Conservation (phyloP, 1,139 yeast genomes). For the Pichia terricola region DNA sequence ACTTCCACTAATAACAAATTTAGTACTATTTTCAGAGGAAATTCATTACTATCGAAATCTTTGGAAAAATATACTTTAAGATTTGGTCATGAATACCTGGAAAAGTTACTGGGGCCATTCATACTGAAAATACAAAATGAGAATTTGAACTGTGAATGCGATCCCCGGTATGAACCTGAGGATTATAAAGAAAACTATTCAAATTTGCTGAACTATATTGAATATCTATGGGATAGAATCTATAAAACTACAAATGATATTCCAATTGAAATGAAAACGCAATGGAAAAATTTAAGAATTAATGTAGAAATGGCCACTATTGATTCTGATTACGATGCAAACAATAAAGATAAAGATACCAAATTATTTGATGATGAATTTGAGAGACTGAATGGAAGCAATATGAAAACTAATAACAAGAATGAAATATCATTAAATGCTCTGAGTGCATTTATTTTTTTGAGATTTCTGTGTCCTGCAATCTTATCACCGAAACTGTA, state of each 20-base stretch:
- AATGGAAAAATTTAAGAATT: constrained; percentile 47
- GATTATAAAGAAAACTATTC: constrained; percentile 37
- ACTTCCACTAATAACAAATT: not conserved
- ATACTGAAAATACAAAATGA: constrained; percentile 43
- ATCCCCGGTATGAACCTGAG: constrained; percentile 40
- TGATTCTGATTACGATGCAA: not conserved
- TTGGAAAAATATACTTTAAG: constrained; percentile 69
- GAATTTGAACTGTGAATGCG: constrained; percentile 60
- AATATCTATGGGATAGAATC: constrained; percentile 65
- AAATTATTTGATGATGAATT: not conserved
- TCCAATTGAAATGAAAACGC: constrained; percentile 59
- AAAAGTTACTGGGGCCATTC: constrained; percentile 61
- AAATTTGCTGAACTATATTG: constrained; percentile 46
- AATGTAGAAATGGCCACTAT: constrained; percentile 43
- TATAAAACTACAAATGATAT: constrained; percentile 62
- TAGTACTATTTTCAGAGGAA: constrained; percentile 78
- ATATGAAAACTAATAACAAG: constrained; percentile 38
- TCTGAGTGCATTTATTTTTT: constrained; percentile 71
- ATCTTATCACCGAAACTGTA: constrained; percentile 81
- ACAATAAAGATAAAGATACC: not conserved
- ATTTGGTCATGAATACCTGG: constrained; percentile 72
- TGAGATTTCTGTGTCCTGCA: constrained; percentile 87
- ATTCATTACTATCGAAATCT: constrained; percentile 71
- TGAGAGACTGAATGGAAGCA: not conserved
- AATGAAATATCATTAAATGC: constrained; percentile 58